phyloP scores from a whole-genome alignment of 495 filamentous ascomycete genomes.

The Podospora conica region DNA sequence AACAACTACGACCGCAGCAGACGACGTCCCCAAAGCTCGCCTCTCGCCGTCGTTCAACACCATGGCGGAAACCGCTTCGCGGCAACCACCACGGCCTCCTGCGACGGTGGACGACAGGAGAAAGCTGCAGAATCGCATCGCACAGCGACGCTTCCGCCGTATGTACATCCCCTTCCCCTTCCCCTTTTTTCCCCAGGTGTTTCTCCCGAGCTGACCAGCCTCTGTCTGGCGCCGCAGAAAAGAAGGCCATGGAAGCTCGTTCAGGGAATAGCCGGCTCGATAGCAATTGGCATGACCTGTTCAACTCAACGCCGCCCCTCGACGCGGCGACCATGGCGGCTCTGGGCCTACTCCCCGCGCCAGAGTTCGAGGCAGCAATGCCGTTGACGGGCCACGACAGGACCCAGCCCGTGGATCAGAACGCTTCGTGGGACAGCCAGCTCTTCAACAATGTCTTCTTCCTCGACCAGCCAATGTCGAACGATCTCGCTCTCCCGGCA shows the following conservation, averaged over 20 bases:
- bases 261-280: neutral
- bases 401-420: slow-evolving; percentile 1
- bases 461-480: neutral
- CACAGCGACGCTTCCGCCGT: slow-evolving; percentile 6
- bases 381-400: neutral
- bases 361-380: neutral
- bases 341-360: neutral
- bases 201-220: neutral
- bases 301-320: neutral
- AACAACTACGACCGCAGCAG: neutral
- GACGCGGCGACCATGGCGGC: neutral
- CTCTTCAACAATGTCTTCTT: slow-evolving; percentile 2
- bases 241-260: slow-evolving; percentile 7
- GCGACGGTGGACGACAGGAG: slow-evolving; percentile 4
- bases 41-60: neutral
- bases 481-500: neutral
- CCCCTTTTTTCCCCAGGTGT: neutral
- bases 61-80: neutral
- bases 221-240: neutral
- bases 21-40: neutral
- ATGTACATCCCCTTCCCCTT: neutral
- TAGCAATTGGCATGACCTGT: slow-evolving; percentile 4
- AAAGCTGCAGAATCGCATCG: slow-evolving; percentile 8
- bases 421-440: slow-evolving; percentile 1
- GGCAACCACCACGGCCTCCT: neutral